phyloP scores from a whole-genome alignment of 805 yeast genomes.

The Candida boleticola region DNA sequence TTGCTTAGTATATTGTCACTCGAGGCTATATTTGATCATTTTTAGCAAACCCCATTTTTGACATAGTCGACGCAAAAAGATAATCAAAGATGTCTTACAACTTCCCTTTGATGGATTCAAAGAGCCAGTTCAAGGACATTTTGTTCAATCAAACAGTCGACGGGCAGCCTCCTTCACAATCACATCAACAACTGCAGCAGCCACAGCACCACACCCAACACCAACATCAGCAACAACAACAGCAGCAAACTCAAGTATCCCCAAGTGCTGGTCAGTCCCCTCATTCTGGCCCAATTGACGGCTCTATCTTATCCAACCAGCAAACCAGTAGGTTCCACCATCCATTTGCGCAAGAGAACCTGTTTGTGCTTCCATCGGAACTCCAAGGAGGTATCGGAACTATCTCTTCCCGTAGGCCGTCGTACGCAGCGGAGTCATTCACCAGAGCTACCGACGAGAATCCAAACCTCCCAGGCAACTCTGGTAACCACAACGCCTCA shows the following conservation, averaged over 20 bases:
- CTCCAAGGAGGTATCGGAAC: slow-evolving; percentile 64
- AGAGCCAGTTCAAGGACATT: slow-evolving; percentile 17
- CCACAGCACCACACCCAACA: background rate
- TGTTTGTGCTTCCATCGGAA: slow-evolving; percentile 53
- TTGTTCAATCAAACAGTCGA: slow-evolving; percentile 18
- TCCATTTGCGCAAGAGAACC: slow-evolving; percentile 15
- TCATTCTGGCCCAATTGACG: slow-evolving; percentile 8
- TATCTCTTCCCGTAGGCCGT: slow-evolving; percentile 68
- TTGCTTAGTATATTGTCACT: too few species aligned
- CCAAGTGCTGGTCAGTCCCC: slow-evolving; percentile 8
- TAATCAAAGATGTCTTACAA: slow-evolving; percentile 1
- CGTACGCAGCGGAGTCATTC: slow-evolving; percentile 67
- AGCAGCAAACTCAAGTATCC: background rate
- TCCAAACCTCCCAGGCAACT: slow-evolving; percentile 1
- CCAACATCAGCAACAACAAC: background rate
- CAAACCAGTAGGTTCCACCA: background rate
- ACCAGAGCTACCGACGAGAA: slow-evolving; percentile 31
- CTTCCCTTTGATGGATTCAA: slow-evolving; percentile 3
- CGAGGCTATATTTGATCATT: too few species aligned
- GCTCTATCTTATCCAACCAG: slow-evolving; percentile 4
- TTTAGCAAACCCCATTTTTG: too few species aligned
- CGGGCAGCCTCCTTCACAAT: slow-evolving; percentile 5
- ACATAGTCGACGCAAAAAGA: too few species aligned
- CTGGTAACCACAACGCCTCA: slow-evolving; percentile 4
- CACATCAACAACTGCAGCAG: background rate